phyloP scores from a whole-genome alignment of 768 basidiomycete genomes.

The Lanmaoa pseudosensibilis region DNA sequence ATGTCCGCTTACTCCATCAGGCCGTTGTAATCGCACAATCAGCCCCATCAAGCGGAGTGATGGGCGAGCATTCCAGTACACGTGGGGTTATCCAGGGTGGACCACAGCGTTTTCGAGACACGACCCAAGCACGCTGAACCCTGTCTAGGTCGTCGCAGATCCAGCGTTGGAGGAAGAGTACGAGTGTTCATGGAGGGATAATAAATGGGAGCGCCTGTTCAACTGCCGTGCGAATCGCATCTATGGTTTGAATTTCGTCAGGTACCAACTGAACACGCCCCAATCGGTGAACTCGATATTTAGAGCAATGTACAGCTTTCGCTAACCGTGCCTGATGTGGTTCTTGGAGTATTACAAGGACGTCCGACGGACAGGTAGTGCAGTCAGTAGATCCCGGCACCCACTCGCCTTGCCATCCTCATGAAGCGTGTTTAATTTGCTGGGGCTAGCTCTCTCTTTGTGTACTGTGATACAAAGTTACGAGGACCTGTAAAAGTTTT shows the following conservation, averaged over 20 bases:
- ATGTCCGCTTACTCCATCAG: not conserved
- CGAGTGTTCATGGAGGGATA: no score
- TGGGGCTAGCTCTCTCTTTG: no score
- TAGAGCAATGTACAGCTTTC: not conserved
- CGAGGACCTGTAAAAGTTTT: no score
- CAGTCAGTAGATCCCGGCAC: no score
- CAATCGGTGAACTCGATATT: not conserved
- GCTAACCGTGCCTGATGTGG: not conserved
- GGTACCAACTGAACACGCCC: not conserved
- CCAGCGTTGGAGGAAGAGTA: no score
- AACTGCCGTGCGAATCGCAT: not conserved
- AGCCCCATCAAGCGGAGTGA: not conserved
- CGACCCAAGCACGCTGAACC: not conserved
- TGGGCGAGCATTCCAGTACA: not conserved
- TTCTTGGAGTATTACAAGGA: no score
- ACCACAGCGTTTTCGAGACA: not conserved
- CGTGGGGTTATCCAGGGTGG: not conserved
- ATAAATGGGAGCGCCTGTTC: no score
- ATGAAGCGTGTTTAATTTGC: no score
- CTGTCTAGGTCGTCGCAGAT: not conserved
- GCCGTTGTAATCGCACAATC: conserved; percentile 3
- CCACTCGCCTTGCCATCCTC: no score
- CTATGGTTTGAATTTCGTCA: no score
- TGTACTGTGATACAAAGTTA: no score
- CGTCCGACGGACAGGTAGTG: no score